Conservation (phyloP, 768 basidiomycete genomes). For the Lentinula boryana region DNA sequence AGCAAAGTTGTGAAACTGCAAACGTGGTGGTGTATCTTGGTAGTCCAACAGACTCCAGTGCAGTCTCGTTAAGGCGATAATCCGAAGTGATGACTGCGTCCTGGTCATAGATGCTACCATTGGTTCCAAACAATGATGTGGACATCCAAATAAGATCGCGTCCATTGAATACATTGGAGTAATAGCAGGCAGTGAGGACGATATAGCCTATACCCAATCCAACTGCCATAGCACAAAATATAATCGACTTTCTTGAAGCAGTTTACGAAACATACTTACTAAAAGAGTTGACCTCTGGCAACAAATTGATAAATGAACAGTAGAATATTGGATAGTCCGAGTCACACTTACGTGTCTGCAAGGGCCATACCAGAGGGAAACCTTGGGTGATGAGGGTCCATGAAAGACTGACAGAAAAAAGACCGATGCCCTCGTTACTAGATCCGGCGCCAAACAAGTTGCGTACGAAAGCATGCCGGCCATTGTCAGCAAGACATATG, state of each 20-base stretch:
- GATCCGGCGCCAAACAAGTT: slow-evolving; percentile 39
- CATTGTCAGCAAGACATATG: slow-evolving; percentile 42
- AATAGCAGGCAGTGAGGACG: slow-evolving; percentile 34
- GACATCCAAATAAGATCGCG: slow-evolving; percentile 44
- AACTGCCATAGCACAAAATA: slow-evolving; percentile 18
- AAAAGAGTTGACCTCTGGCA: slow-evolving; percentile 35
- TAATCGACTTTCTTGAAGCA: background rate
- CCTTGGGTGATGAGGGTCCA: slow-evolving; percentile 55
- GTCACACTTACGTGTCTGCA: slow-evolving; percentile 39
- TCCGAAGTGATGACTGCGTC: slow-evolving; percentile 31
- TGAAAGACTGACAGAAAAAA: slow-evolving; percentile 39
- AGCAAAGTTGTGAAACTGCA: slow-evolving; percentile 40
- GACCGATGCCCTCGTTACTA: slow-evolving; percentile 45
- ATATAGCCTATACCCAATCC: slow-evolving; percentile 44
- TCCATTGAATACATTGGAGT: slow-evolving; percentile 38
- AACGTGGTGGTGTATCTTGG: slow-evolving; percentile 42
- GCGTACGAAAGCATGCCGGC: slow-evolving; percentile 34
- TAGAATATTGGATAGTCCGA: background rate
- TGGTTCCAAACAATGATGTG: slow-evolving; percentile 32
- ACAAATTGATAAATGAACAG: background rate
- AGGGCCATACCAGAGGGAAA: slow-evolving; percentile 48
- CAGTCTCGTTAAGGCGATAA: slow-evolving; percentile 26
- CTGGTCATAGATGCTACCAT: slow-evolving; percentile 36
- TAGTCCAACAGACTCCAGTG: slow-evolving; percentile 17
- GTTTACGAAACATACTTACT: slow-evolving; percentile 20